Evolutionary conservation across 2,329 filamentous ascomycete species (phyloP).

Genomic region (Clathrospora elynae): DNA sequence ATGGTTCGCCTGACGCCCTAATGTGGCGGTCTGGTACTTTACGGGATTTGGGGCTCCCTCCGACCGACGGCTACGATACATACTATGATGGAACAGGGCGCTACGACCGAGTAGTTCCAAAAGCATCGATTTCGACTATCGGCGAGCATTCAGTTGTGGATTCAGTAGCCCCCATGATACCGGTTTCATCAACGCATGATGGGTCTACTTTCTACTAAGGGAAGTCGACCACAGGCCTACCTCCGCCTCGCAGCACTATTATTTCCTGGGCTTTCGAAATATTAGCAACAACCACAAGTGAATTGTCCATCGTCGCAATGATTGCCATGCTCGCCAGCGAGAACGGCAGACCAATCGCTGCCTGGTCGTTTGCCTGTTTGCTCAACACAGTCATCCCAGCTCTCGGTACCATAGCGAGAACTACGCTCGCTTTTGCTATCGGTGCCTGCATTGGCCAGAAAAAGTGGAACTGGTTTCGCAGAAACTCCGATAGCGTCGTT

Average conservation of each 20-base stretch:
- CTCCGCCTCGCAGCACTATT: neutral
- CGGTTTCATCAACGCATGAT: too few species aligned
- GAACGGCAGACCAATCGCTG: constrained; percentile 6
- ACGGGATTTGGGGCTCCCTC: too few species aligned
- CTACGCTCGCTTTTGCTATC: constrained; percentile 16
- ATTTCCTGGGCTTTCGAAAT: constrained; percentile 9
- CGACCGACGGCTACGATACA: too few species aligned
- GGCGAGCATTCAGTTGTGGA: too few species aligned
- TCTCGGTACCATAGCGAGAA: constrained; percentile 16
- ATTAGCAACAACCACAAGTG: neutral
- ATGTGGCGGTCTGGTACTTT: too few species aligned
- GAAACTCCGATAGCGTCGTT: constrained; percentile 3
- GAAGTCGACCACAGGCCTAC: neutral
- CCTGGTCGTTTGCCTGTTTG: constrained; percentile 11
- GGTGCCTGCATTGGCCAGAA: constrained; percentile 21
- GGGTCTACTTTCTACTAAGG: neutral
- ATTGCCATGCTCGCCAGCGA: constrained; percentile 10
- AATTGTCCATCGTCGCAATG: constrained; percentile 5
- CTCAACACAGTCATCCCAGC: constrained; percentile 16
- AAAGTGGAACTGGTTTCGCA: constrained; percentile 18
- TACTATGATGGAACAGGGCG: too few species aligned
- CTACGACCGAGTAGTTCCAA: too few species aligned
- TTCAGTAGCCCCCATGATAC: too few species aligned
- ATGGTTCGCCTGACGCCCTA: too few species aligned
- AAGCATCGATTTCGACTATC: too few species aligned